phyloP scores from a whole-genome alignment of 306 rosid genomes.

The Acacia confusa region DNA sequence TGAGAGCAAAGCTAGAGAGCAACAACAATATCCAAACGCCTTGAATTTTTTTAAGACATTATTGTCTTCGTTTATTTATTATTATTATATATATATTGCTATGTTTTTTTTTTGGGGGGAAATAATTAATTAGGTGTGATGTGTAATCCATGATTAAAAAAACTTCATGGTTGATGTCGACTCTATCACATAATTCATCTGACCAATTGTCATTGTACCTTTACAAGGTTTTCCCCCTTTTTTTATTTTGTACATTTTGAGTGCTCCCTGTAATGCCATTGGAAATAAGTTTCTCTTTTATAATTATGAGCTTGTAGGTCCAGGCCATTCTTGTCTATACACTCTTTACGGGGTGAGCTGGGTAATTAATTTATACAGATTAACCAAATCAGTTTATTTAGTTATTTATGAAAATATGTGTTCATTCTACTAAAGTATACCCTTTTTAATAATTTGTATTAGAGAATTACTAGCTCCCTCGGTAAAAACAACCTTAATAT shows the following conservation, averaged over 20 bases:
- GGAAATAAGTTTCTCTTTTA: neutral
- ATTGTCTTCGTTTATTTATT: constrained; percentile 23
- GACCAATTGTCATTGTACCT: neutral
- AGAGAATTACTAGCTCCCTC: too few species aligned
- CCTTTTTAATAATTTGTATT: too few species aligned
- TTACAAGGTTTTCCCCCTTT: neutral
- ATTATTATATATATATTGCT: neutral
- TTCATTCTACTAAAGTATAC: too few species aligned
- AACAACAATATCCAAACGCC: constrained; percentile 6
- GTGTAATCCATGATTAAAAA: neutral
- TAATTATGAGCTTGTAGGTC: neutral
- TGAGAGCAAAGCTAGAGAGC: constrained; percentile 69
- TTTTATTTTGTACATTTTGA: neutral
- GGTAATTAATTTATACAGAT: too few species aligned
- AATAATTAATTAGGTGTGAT: neutral
- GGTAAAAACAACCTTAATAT: too few species aligned
- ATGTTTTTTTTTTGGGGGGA: neutral
- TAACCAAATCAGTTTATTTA: too few species aligned
- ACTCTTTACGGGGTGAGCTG: too few species aligned
- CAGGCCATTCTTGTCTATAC: neutral
- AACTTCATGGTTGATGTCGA: constrained; percentile 11
- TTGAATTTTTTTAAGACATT: constrained; percentile 10
- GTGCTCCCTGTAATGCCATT: neutral
- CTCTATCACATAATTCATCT: constrained; percentile 1
- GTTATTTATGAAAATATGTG: too few species aligned